Evolutionary conservation across 2,329 filamentous ascomycete species (phyloP).

Genomic region (Annulohypoxylon truncatum): DNA sequence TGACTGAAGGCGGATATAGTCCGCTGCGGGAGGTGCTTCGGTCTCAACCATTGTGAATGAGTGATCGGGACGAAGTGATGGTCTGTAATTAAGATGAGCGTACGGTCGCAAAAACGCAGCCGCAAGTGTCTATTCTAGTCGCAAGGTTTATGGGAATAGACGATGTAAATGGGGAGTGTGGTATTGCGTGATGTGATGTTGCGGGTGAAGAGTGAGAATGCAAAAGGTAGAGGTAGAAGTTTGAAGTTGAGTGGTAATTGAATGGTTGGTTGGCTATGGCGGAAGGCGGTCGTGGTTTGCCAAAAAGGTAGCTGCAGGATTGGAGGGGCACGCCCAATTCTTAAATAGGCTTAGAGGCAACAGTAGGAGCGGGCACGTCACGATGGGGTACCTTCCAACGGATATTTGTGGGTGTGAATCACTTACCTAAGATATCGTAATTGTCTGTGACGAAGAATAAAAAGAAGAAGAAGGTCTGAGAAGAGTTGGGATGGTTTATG

Average conservation of each 20-base stretch:
- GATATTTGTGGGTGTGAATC: background rate
- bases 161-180: background rate
- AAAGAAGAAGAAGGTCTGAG: background rate
- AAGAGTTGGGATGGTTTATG: background rate
- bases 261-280: constrained; percentile 13
- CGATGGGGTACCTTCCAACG: background rate
- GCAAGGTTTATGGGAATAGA: constrained; percentile 11
- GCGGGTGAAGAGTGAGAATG: constrained; percentile 1
- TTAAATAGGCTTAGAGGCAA: background rate
- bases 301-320: background rate
- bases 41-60: constrained; percentile 42
- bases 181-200: background rate
- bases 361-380: background rate
- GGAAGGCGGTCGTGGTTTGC: background rate
- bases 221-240: background rate
- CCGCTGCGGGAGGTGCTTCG: constrained; percentile 29
- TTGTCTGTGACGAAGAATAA: background rate
- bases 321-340: constrained; percentile 21
- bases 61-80: background rate
- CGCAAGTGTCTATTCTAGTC: background rate
- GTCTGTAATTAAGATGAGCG: constrained; percentile 17
- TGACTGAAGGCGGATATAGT: constrained; percentile 40
- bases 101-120: constrained; percentile 3
- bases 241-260: background rate
- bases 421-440: background rate